These are phyloP conservation scores for Teunomyces barrocoloradensis DNA, from an alignment of 805 yeast species.

Conservation along the genomic window DNA sequence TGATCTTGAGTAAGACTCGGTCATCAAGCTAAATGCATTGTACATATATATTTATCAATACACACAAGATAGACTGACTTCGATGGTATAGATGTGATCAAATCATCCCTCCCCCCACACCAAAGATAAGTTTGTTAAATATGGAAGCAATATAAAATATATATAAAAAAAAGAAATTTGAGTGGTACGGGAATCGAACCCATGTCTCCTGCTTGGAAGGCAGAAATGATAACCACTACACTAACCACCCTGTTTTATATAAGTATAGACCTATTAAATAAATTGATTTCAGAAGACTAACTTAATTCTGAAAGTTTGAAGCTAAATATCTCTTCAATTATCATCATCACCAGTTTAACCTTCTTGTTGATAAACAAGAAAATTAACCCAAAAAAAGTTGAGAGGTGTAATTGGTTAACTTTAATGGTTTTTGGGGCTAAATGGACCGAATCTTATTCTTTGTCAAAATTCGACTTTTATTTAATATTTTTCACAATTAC, in stretches of 20 bases:
- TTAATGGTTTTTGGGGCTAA: too few relatives aligned
- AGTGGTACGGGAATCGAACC: conserved; percentile 93
- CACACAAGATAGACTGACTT: too few relatives aligned
- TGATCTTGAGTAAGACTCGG: conserved; percentile 12
- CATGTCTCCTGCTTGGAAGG: conserved; percentile 94
- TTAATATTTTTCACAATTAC: too few relatives aligned
- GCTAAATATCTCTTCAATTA: background rate
- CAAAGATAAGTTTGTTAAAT: background rate
- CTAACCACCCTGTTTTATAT: conserved; percentile 61
- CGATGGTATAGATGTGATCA: too few relatives aligned
- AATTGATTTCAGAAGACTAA: background rate
- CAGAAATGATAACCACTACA: conserved; percentile 90
- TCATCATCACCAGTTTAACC: background rate
- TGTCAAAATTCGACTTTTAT: too few relatives aligned
- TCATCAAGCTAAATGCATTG: background rate
- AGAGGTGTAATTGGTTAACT: too few relatives aligned
- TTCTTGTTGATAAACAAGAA: too few relatives aligned
- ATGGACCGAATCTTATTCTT: too few relatives aligned
- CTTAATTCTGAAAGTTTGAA: background rate
- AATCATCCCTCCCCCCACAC: too few relatives aligned
- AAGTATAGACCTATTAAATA: background rate
- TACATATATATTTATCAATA: background rate
- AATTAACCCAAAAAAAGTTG: too few relatives aligned
- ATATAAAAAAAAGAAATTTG: conserved; percentile 37
- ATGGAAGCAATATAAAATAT: background rate